phyloP scores from a whole-genome alignment of 805 yeast genomes.

The Jamesozyma rosinii region DNA sequence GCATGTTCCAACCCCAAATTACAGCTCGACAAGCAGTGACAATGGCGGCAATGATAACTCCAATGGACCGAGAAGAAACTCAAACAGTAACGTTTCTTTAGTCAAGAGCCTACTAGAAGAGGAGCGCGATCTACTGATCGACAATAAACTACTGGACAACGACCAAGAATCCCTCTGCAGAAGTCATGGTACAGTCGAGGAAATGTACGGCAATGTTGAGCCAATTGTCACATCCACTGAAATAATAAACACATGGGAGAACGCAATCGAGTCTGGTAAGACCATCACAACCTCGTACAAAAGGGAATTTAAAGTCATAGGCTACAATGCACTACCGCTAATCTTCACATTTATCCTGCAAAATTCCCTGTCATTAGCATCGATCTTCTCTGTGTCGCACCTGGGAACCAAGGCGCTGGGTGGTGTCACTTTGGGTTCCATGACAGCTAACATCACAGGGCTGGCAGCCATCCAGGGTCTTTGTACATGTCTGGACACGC shows the following conservation, averaged over 20 bases:
- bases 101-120: slow-evolving; percentile 21
- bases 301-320: slow-evolving; percentile 37
- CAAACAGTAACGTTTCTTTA: slow-evolving; percentile 7
- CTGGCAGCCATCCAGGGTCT: slow-evolving; percentile 68
- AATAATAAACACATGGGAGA: slow-evolving; percentile 24
- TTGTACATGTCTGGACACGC: slow-evolving; percentile 69
- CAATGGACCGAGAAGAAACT: neutral
- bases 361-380: slow-evolving; percentile 65
- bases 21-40: neutral
- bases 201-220: slow-evolving; percentile 10
- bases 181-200: slow-evolving; percentile 4
- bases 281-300: slow-evolving; percentile 26
- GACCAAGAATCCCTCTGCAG: neutral
- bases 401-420: slow-evolving; percentile 65
- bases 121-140: slow-evolving; percentile 28
- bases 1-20: neutral
- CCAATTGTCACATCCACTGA: slow-evolving; percentile 12
- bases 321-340: slow-evolving; percentile 49
- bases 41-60: neutral
- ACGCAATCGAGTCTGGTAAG: slow-evolving; percentile 26
- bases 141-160: slow-evolving; percentile 20
- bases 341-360: slow-evolving; percentile 60
- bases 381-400: slow-evolving; percentile 69
- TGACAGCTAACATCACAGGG: slow-evolving; percentile 72
- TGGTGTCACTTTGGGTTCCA: slow-evolving; percentile 64